These are phyloP conservation scores for Skeletonema costatum DNA, from an alignment of 108 stramenopile genomes.

Conservation along the genomic window DNA sequence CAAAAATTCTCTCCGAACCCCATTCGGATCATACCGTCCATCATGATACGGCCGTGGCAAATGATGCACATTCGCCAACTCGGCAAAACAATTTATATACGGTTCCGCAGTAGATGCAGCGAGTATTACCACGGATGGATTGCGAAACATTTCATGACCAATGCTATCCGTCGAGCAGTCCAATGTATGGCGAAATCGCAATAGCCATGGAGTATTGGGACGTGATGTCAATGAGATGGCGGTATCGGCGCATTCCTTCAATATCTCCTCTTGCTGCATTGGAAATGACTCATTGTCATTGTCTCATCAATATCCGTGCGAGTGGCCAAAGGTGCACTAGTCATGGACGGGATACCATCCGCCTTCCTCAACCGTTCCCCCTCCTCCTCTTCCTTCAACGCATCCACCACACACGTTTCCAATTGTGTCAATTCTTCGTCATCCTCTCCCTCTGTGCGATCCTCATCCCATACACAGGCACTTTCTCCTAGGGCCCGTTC, in stretches of 20 bases:
- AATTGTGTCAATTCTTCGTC: constrained; percentile 67
- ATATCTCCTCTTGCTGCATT: constrained; percentile 30
- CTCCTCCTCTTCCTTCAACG: constrained; percentile 21
- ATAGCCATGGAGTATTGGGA: constrained; percentile 67
- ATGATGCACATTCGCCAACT: constrained; percentile 54
- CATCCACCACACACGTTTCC: constrained; percentile 56
- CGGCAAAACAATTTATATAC: constrained; percentile 39
- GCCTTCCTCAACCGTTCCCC: constrained; percentile 17
- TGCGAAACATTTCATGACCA: constrained; percentile 46
- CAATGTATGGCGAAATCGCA: constrained; percentile 69
- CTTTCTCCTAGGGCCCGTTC: constrained; percentile 46
- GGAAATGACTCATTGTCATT: constrained; percentile 21
- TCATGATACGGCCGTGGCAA: constrained; percentile 68
- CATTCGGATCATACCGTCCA: constrained; percentile 68
- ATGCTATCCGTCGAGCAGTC: constrained; percentile 67
- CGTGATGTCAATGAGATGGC: constrained; percentile 70
- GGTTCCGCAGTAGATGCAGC: constrained; percentile 36
- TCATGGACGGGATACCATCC: constrained; percentile 38
- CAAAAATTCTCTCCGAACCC: constrained; percentile 69
- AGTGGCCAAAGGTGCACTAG: constrained; percentile 2
- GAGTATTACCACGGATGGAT: constrained; percentile 37
- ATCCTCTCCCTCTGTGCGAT: constrained; percentile 40
- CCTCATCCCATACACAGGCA: constrained; percentile 43
- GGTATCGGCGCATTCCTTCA: constrained; percentile 58
- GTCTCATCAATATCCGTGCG: background rate